These are phyloP conservation scores for Aureobasidium sp. DNA, from an alignment of 2,329 filamentous ascomycete species.

Conservation along the genomic window DNA sequence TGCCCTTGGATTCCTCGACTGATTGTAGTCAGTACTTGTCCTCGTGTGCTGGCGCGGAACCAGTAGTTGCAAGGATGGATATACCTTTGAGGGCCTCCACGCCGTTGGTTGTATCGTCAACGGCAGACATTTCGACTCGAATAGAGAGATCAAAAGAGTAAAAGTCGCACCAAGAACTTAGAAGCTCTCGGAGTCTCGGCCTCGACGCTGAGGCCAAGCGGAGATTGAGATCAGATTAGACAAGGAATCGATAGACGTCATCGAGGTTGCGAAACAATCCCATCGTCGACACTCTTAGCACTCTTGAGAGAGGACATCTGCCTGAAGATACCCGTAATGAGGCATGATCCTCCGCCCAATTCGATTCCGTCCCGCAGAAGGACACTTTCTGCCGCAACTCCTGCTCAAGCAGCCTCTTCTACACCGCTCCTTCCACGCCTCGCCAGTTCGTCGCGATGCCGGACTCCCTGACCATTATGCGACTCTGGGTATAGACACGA, in stretches of 20 bases:
- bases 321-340: conserved; percentile 7
- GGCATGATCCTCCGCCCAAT: conserved; percentile 16
- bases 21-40: not conserved
- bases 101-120: not conserved
- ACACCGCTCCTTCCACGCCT: conserved; percentile 37
- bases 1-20: conserved; percentile 16
- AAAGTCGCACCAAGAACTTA: conserved; percentile 2
- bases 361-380: not conserved
- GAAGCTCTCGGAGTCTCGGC: not conserved
- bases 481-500: conserved; percentile 60
- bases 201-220: not conserved
- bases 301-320: not conserved
- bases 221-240: conserved; percentile 8
- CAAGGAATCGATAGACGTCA: not conserved
- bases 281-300: not conserved
- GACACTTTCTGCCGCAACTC: not conserved
- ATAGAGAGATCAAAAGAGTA: not conserved
- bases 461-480: conserved; percentile 65
- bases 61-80: too few species aligned
- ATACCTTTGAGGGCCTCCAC: conserved; percentile 12
- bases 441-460: conserved; percentile 28
- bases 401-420: not conserved
- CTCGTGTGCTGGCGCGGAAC: not conserved
- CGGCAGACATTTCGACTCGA: not conserved
- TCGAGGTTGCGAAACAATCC: not conserved